These are phyloP conservation scores for Penicillium digitatum DNA, from an alignment of 2,329 filamentous ascomycete species.

Conservation along the genomic window DNA sequence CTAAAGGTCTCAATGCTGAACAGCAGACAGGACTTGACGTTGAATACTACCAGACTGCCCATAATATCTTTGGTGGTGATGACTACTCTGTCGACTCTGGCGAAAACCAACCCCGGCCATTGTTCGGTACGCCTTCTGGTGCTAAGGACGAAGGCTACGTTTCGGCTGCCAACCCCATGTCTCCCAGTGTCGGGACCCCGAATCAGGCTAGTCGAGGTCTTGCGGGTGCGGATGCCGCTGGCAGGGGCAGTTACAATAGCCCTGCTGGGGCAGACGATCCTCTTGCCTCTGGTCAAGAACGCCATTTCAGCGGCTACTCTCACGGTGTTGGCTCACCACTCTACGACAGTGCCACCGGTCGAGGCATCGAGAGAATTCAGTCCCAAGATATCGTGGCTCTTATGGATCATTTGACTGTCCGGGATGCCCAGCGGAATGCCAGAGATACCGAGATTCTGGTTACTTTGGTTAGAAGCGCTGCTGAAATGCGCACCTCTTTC, in stretches of 20 bases:
- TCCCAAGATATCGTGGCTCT: slow-evolving; percentile 94
- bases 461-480: slow-evolving; percentile 84
- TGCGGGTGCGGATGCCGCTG: slow-evolving; percentile 53
- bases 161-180: slow-evolving; percentile 63
- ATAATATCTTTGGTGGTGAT: slow-evolving; percentile 36
- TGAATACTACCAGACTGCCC: slow-evolving; percentile 58
- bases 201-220: slow-evolving; percentile 46
- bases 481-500: slow-evolving; percentile 95
- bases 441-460: slow-evolving; percentile 95
- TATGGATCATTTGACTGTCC: slow-evolving; percentile 97
- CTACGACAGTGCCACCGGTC: slow-evolving; percentile 84
- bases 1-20: slow-evolving; percentile 53
- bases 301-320: slow-evolving; percentile 81
- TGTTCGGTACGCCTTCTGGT: slow-evolving; percentile 54
- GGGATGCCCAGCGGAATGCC: slow-evolving; percentile 92
- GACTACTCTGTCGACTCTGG: slow-evolving; percentile 36
- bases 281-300: slow-evolving; percentile 57
- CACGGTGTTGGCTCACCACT: slow-evolving; percentile 86
- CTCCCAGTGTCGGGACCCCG: slow-evolving; percentile 47
- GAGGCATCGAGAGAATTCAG: slow-evolving; percentile 84
- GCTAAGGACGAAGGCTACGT: slow-evolving; percentile 88
- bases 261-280: slow-evolving; percentile 55
- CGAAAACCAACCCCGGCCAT: slow-evolving; percentile 36
- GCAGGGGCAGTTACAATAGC: slow-evolving; percentile 51
- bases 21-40: slow-evolving; percentile 56